Base-by-base conservation (phyloP, 2,329 filamentous ascomycete species). In the Metarhizium brunneum region DNA sequence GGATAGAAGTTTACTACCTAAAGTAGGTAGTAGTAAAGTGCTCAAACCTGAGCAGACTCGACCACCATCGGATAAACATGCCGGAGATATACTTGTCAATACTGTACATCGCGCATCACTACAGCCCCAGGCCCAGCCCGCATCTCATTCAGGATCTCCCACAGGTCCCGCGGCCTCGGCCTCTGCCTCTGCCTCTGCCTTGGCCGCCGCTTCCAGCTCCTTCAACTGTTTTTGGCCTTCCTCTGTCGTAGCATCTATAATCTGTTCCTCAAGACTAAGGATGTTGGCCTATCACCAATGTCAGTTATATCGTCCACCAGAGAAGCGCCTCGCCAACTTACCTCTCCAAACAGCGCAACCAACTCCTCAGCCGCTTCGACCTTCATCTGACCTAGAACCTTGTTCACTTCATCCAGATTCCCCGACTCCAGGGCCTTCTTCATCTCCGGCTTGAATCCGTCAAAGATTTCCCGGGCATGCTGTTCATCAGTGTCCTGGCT, bases 171-270 rank as follows among this genome's bases (percentile, higher is more conserved):
- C 56, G 6, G 54, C 59, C 8, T 60, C 56, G 6, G 54, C 59
- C 8, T 60, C 60, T 1, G 57, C 59, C 8, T 60, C 60, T 1
- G 57, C 63, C 38, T 65, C 65, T 6, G 63, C 67, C 16, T 63
- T 63, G 16, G 70, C 68, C 47, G 70, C 71, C 30, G 80, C 78
- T 69, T 90, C 86, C 58, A 95, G 80, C 61, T 91, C 83, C 73
- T 88, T 86, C 63, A 92, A 77, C 66, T 85, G 85, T 68, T 85
- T 82, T 75, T 86, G 81, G 3, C 92, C 92, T 68, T 94, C 86
- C 66, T 91, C 86, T 2, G 92, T 95, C 49, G 91, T 99, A 1
- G 91, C 90, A 73, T 99, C 94, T 62, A 99, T 95, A 53, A 99
- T 90, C 52, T 95, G 86, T 66, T 96, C 86, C 69, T 97, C 91